Evolutionary conservation across 116 monocot species (phyloP), one percentile per base, ranked within the genome.

Genomic region (Iris pallida): DNA sequence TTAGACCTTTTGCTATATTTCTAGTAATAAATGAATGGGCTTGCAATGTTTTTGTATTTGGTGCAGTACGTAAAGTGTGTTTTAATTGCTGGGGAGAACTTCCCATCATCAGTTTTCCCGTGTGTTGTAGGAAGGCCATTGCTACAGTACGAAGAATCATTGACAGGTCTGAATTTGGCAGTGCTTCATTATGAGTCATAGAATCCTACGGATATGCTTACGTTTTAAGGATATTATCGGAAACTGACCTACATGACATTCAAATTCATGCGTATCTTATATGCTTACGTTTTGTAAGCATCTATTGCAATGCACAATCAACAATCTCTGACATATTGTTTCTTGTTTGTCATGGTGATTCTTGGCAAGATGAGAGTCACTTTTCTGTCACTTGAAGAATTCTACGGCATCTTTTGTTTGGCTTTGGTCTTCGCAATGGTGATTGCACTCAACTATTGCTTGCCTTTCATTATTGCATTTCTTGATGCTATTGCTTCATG

Each of bases 1-100:
- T 30, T 30, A 30, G 30, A 30, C 30, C 30, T 30, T 30, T 30
- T 30, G 30, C 30, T 30, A 30, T 30, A 30, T 30, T 30, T 30
- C 30, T 30, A 30, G 30, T 30, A 30, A 30, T 30, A 30, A 30
- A 30, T 30, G 30, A 30, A 30, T 30, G 30, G 30, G 0, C 30
- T 30, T 0, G 30, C 30, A 30, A 30, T 30, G 30, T 12, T 44
- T 65, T 61, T 64, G 0, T 15, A 63, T 71, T 12, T 47, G 11
- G 1, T 81, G 76, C 82, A 97, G 96, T 97, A 92, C 81, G 97
- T 97, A 65, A 92, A 97, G 57, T 97, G 97, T 65, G 97, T 92
- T 19, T 97, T n/a, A n/a, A n/a, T 97, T 79, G 97, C 92, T 54
- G 89, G 85, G 7, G 97, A 92, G 59, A 97, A 97, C 68, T 92